These are phyloP conservation scores for Kwoniella botswanensis DNA, from an alignment of 768 basidiomycete genomes.

Conservation along the genomic window DNA sequence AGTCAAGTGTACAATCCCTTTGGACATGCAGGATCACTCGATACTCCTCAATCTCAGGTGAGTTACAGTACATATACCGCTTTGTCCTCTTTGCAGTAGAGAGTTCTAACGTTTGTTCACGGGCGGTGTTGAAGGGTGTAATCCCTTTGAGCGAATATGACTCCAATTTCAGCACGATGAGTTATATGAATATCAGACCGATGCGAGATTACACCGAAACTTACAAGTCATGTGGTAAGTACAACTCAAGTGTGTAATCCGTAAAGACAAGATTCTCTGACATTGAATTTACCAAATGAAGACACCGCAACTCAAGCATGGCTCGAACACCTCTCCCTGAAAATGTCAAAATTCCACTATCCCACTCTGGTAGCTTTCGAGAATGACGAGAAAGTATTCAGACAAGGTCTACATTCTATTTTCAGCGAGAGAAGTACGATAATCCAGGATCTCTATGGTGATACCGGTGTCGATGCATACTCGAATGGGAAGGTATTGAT, in stretches of 20 bases:
- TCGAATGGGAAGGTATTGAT: neutral
- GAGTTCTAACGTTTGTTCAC: too few species aligned
- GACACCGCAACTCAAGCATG: neutral
- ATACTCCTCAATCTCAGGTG: neutral
- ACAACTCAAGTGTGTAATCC: too few species aligned
- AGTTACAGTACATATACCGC: too few species aligned
- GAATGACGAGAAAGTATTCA: neutral
- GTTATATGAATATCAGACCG: neutral
- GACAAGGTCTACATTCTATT: neutral
- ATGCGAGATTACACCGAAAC: neutral
- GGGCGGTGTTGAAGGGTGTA: neutral
- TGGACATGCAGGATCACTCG: neutral
- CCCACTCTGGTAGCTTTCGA: neutral
- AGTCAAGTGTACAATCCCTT: neutral
- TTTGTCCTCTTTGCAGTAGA: too few species aligned
- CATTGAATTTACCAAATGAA: neutral
- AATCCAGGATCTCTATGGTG: neutral
- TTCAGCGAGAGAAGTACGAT: neutral
- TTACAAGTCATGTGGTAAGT: neutral
- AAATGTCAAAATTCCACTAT: neutral
- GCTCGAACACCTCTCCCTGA: neutral
- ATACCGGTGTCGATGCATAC: neutral
- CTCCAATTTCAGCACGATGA: neutral
- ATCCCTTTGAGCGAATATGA: neutral
- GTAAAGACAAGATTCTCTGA: too few species aligned